Base-by-base conservation (phyloP, 352 stramenopile genomes). In the Globisporangium uncinulatum region DNA sequence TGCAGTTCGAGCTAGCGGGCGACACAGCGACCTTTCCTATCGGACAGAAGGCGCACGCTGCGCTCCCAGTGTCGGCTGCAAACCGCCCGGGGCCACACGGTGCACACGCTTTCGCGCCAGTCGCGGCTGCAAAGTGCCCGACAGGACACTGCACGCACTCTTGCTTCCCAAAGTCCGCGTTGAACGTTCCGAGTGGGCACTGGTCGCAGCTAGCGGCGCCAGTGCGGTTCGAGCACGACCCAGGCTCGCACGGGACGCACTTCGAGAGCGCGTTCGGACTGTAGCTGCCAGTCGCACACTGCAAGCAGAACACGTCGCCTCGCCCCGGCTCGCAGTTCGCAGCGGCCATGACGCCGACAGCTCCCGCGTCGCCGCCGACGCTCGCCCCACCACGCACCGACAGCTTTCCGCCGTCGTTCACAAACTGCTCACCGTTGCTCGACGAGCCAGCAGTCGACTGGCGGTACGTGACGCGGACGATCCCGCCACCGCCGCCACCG, bases 221-320 rank as follows among this genome's bases (percentile, higher is more conserved):
- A 32, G 50, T 51, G 41, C 83, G 66, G 39, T 63, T 69, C 4
- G 85, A 78, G 54, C 66, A 92, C 20, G 72, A 79, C 5, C 85
- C 85, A 44, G 79, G 77, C 11, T 85, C 79, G 57, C 85, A 94
- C 15, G 80, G 79, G 45, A 71, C 58, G 61, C 85, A 94, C 19
- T 73, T 75, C 2, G 76, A 86, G 21, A 79, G 77, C 6, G 70
- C 71, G 2, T 47, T 54, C 11, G 82, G 75, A 36, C 79, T 94
- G 58, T 88, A 84, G 31, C 69, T 78, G 15, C 85, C 85, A n/a
- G 73, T 64, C 9, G 70, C 56, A 46, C 85, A 94, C 29, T 76
- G 61, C 39, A 79, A 70, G 37, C 85, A 94, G 32, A 92, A 74
- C 1, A 83, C 71, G 14, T 78, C 76, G 29, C 85, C 85, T 19